Percentiles rank a stretch among this genome's conserved stretches.
Conservation (phyloP, 371 early-diverging fungal species). For the Rhizopus delemar region DNA sequence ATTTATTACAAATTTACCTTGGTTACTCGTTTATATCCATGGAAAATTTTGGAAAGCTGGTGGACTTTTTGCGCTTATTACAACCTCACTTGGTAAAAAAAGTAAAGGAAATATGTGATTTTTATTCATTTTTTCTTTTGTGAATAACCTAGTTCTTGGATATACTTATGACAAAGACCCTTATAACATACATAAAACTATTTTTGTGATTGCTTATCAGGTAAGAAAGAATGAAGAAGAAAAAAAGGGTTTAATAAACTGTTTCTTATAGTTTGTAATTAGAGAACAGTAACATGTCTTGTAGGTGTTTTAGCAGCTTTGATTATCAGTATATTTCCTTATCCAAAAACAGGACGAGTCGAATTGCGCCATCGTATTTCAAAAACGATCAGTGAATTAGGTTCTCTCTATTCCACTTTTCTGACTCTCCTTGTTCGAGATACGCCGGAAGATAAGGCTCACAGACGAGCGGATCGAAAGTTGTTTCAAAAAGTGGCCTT, state of each 20-base stretch:
- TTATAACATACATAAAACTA: conserved; percentile 18
- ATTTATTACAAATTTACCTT: conserved; percentile 44
- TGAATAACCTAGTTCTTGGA: conserved; percentile 28
- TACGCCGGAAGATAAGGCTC: conserved; percentile 13
- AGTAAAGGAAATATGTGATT: too few species aligned
- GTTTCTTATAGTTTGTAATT: background rate
- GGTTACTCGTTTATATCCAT: conserved; percentile 43
- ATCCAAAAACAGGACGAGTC: conserved; percentile 44
- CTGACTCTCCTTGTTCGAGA: conserved; percentile 37
- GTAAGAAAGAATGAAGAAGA: conserved; percentile 21
- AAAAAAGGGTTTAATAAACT: background rate
- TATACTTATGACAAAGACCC: conserved; percentile 34
- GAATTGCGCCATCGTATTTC: conserved; percentile 47
- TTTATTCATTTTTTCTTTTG: background rate
- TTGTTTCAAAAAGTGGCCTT: conserved; percentile 36
- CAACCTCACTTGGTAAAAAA: conserved; percentile 51
- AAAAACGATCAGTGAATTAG: conserved; percentile 35
- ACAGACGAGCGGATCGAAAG: conserved; percentile 26
- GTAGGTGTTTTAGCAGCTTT: conserved; percentile 44
- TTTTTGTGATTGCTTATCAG: conserved; percentile 36
- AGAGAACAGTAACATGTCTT: conserved; percentile 38
- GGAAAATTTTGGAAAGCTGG: conserved; percentile 50
- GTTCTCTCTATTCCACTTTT: conserved; percentile 44
- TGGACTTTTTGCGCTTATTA: conserved; percentile 46
- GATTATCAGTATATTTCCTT: conserved; percentile 43